A percentile compares a stretch with the other conserved stretches of the same genome.
Evolutionary conservation across 345 rosid species (phyloP).

Genomic region (Excoecaria cochinchinensis): DNA sequence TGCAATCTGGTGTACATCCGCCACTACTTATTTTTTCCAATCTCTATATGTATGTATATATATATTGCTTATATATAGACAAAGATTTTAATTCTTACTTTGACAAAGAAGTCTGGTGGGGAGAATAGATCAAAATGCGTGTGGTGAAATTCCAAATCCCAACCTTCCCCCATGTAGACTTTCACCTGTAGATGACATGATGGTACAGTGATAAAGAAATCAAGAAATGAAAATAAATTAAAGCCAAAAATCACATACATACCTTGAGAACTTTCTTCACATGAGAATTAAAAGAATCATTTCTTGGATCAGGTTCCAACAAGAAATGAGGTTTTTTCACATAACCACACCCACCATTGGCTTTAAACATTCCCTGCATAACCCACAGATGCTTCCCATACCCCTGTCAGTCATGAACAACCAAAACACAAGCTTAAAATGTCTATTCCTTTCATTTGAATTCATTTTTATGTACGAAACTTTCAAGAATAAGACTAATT

Average conservation of each 20-base stretch:
- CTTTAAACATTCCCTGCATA: conserved; percentile 35
- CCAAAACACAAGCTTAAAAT: no score
- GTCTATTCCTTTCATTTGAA: no score
- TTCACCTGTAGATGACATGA: conserved; percentile 17
- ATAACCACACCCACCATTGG: conserved; percentile 34
- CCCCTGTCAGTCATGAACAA: conserved; percentile 10
- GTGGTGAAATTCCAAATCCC: conserved; percentile 28
- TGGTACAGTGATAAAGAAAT: background rate
- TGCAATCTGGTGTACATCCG: conserved; percentile 35
- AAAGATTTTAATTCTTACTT: conserved; percentile 8
- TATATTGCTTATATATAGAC: no score
- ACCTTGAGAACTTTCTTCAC: conserved; percentile 24
- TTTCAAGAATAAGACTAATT: background rate
- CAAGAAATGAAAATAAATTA: background rate
- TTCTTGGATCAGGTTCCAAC: conserved; percentile 3
- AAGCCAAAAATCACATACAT: background rate
- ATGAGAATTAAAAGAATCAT: conserved; percentile 16
- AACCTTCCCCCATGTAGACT: conserved; percentile 29
- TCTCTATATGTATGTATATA: no score
- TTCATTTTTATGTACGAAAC: background rate
- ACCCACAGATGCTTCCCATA: conserved; percentile 28
- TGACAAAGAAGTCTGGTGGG: conserved; percentile 32
- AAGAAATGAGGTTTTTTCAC: conserved; percentile 30
- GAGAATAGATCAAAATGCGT: conserved; percentile 31
- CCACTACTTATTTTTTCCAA: no score